These are phyloP conservation scores for Ampelomyces quisqualis DNA, from an alignment of 2,329 filamentous ascomycete genomes.

Conservation along the genomic window DNA sequence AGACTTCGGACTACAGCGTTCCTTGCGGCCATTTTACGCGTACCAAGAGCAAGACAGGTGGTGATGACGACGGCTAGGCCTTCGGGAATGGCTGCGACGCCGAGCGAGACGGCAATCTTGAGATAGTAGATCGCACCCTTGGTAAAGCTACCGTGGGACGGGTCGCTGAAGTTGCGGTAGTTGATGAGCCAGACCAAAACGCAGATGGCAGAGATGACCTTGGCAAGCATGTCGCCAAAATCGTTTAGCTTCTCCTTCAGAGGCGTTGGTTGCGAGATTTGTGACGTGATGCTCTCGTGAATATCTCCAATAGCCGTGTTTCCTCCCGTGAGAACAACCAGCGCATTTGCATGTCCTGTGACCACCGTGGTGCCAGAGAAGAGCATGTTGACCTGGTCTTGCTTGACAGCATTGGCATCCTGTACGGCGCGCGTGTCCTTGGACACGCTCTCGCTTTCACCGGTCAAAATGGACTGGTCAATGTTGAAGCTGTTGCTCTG, in stretches of 20 bases:
- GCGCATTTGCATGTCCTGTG: slow-evolving; percentile 84
- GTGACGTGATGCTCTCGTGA: slow-evolving; percentile 95
- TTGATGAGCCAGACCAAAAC: slow-evolving; percentile 98
- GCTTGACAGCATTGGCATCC: slow-evolving; percentile 85
- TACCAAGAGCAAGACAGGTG: slow-evolving; percentile 94
- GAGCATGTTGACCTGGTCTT: slow-evolving; percentile 96
- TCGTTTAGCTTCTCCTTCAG: slow-evolving; percentile 99
- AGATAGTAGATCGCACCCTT: slow-evolving; percentile 99
- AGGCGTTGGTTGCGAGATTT: slow-evolving; percentile 96
- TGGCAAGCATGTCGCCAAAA: slow-evolving; percentile 92
- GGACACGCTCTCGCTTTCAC: slow-evolving; percentile 93
- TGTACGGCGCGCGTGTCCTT: slow-evolving; percentile 72
- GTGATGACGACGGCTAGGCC: slow-evolving; percentile 97
- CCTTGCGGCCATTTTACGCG: slow-evolving; percentile 97
- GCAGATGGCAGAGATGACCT: slow-evolving; percentile 97
- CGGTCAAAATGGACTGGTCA: slow-evolving; percentile 95
- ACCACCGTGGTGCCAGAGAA: slow-evolving; percentile 98
- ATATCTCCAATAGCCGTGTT: slow-evolving; percentile 97
- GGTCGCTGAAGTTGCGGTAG: slow-evolving; percentile 94
- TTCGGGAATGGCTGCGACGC: slow-evolving; percentile 96
- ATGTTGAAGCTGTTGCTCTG: slow-evolving; percentile 97
- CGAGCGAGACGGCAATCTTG: slow-evolving; percentile 97
- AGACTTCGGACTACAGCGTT: slow-evolving; percentile 95
- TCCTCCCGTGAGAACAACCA: slow-evolving; percentile 86
- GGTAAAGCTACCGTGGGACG: slow-evolving; percentile 86